phyloP scores from a whole-genome alignment of 352 stramenopile genomes.

The Elongisporangium anandrum region DNA sequence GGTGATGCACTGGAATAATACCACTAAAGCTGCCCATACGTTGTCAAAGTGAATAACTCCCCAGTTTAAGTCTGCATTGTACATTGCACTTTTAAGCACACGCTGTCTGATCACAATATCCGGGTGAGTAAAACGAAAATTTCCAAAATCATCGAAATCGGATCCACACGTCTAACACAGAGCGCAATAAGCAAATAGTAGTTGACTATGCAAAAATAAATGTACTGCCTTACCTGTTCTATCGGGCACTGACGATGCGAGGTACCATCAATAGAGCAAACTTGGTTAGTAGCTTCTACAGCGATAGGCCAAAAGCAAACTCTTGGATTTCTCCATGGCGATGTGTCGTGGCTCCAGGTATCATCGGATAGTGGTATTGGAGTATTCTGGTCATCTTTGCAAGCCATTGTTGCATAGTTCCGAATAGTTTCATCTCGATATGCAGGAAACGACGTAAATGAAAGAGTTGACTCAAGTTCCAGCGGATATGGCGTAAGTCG shows the following conservation, averaged over 20 bases:
- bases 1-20: conserved; percentile 90
- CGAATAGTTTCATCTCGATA: conserved; percentile 27
- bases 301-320: conserved; percentile 90
- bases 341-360: conserved; percentile 43
- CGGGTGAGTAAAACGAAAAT: conserved; percentile 60
- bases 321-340: conserved; percentile 44
- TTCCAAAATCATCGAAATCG: conserved; percentile 54
- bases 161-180: conserved; percentile 41
- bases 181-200: conserved; percentile 3
- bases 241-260: conserved; percentile 35
- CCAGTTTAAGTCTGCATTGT: conserved; percentile 78
- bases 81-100: conserved; percentile 35
- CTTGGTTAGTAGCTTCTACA: conserved; percentile 43
- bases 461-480: conserved; percentile 31
- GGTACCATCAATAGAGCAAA: conserved; percentile 43
- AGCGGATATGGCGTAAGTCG: conserved; percentile 69
- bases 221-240: conserved; percentile 18
- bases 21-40: conserved; percentile 73
- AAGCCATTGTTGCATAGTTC: conserved; percentile 33
- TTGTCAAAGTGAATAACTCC: conserved; percentile 89
- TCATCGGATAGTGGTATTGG: conserved; percentile 28
- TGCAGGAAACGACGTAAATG: conserved; percentile 15
- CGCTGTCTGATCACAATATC: conserved; percentile 26
- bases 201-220: conserved; percentile 1
- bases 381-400: conserved; percentile 21